phyloP scores from a whole-genome alignment of 768 basidiomycete species.

The Mycena floridula region DNA sequence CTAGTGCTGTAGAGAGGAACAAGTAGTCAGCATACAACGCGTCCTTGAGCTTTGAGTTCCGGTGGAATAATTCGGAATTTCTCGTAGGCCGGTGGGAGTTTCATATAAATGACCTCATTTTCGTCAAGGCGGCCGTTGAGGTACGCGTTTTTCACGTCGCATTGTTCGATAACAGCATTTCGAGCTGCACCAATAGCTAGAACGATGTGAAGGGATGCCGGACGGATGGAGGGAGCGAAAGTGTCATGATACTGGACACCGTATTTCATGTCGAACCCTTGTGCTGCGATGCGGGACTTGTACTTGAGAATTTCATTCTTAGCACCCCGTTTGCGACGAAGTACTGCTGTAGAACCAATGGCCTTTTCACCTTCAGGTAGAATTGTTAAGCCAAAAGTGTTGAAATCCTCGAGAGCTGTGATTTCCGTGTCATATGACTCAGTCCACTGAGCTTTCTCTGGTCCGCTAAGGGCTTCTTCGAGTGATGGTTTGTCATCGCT shows the following conservation, averaged over 20 bases:
- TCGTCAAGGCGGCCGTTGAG: conserved; percentile 15
- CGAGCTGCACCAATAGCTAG: conserved; percentile 12
- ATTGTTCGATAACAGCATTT: conserved; percentile 8
- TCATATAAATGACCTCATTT: conserved; percentile 22
- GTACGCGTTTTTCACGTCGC: conserved; percentile 19
- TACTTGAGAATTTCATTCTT: conserved; percentile 12
- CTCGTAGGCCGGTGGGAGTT: conserved; percentile 13
- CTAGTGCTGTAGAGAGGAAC: conserved; percentile 29
- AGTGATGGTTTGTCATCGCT: background rate
- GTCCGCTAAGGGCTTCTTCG: conserved; percentile 1
- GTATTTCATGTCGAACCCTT: conserved; percentile 19
- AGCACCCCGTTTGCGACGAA: conserved; percentile 11
- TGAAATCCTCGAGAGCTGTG: conserved; percentile 5
- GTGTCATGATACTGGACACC: conserved; percentile 29
- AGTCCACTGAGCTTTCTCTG: conserved; percentile 1
- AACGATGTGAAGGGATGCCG: conserved; percentile 14
- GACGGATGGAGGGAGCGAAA: conserved; percentile 19
- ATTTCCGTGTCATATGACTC: conserved; percentile 6
- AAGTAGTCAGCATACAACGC: conserved; percentile 12
- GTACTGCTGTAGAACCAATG: conserved; percentile 12
- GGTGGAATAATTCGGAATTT: conserved; percentile 5
- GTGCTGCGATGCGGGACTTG: conserved; percentile 19
- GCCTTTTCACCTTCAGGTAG: conserved; percentile 17
- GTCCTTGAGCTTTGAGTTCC: background rate
- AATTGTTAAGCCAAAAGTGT: conserved; percentile 14